Percentiles rank a stretch among this genome's conserved stretches.
Conservation (phyloP, 2,329 filamentous ascomycete species). For the Sporothrix brasiliensis region DNA sequence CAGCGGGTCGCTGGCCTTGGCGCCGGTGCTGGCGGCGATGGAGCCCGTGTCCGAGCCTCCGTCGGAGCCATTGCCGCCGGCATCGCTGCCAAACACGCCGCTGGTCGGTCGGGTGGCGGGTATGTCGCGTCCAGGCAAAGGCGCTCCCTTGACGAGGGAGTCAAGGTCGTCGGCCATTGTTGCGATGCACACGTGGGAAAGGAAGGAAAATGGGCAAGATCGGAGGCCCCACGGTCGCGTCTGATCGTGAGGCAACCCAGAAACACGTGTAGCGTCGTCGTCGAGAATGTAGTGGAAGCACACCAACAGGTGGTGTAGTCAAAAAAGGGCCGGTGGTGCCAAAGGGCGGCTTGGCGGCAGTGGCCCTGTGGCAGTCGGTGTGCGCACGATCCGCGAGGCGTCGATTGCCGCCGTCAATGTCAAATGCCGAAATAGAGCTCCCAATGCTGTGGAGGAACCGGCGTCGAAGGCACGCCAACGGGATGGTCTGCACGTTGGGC, state of each 20-base stretch:
- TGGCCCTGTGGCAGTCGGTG: slow-evolving; percentile 7
- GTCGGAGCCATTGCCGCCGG: slow-evolving; percentile 5
- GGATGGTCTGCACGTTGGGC: background rate
- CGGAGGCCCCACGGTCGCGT: background rate
- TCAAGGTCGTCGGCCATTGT: slow-evolving; percentile 72
- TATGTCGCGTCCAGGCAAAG: slow-evolving; percentile 59
- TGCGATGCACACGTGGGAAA: slow-evolving; percentile 22
- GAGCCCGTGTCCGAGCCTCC: slow-evolving; percentile 42
- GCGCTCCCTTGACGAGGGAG: slow-evolving; percentile 89
- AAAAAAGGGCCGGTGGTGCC: background rate
- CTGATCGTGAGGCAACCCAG: background rate
- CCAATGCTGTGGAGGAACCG: background rate
- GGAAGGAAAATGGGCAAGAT: background rate
- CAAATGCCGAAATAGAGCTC: background rate
- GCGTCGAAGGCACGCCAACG: background rate
- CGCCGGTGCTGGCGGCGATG: slow-evolving; percentile 48
- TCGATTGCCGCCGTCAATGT: background rate
- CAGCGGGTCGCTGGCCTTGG: slow-evolving; percentile 67
- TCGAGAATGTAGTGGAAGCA: background rate
- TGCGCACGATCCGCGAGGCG: background rate
- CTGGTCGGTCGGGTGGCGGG: slow-evolving; percentile 49
- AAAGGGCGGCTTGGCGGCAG: background rate
- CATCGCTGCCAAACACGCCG: slow-evolving; percentile 22
- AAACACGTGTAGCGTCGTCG: background rate
- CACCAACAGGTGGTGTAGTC: background rate